A percentile compares a stretch with the other conserved stretches of the same genome.
Conservation (phyloP, 352 stramenopile genomes). For the Globisporangium apiculatum region DNA sequence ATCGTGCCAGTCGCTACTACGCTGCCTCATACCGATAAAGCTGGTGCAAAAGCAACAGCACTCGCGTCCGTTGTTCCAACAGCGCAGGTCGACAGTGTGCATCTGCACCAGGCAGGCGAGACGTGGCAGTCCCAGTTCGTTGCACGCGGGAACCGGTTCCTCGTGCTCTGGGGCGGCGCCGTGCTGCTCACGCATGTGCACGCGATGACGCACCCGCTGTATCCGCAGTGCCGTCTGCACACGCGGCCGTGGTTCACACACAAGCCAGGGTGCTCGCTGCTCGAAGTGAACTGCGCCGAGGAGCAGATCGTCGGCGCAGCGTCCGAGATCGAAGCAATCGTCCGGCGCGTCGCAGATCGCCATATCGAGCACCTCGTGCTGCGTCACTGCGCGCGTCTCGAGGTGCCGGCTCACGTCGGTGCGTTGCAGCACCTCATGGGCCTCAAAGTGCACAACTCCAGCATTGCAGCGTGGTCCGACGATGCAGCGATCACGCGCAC, state of each 20-base stretch:
- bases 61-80: background rate
- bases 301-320: background rate
- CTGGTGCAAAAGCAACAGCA: background rate
- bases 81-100: background rate
- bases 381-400: conserved; percentile 6
- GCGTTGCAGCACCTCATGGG: conserved; percentile 1
- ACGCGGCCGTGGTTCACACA: conserved; percentile 4
- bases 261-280: conserved; percentile 7
- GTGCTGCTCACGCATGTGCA: conserved; percentile 20
- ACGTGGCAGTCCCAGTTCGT: conserved; percentile 4
- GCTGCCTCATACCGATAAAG: background rate
- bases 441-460: conserved; percentile 20
- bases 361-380: conserved; percentile 14
- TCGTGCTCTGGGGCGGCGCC: conserved; percentile 18
- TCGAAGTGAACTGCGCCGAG: conserved; percentile 7
- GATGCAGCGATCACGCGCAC: conserved; percentile 10
- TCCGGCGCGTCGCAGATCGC: background rate
- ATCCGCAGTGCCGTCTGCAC: conserved; percentile 24
- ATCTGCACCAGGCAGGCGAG: background rate
- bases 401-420: conserved; percentile 1
- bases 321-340: conserved; percentile 1
- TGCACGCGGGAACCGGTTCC: conserved; percentile 12
- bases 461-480: conserved; percentile 2
- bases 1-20: background rate
- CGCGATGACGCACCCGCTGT: conserved; percentile 12